Evolutionary conservation across 192 early-diverging fungal genomes (phyloP).

Genomic region (Cladochytrium replicatum): DNA sequence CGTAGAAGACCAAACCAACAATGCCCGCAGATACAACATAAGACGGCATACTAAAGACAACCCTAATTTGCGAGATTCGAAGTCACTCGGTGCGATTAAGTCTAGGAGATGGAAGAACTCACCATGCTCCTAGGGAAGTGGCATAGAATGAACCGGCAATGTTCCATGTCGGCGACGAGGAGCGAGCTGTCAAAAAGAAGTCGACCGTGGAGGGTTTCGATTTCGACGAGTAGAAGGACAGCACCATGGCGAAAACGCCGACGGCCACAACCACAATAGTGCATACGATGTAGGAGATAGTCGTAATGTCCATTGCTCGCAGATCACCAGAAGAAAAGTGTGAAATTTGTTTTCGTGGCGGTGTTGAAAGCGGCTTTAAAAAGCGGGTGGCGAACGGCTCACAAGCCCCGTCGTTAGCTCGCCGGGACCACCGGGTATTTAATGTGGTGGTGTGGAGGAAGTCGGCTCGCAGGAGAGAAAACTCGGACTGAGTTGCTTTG

Average conservation of each 20-base stretch:
- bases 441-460: too few relatives aligned
- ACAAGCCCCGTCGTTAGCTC: too few relatives aligned
- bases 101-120: constrained; percentile 5
- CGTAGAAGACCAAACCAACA: constrained; percentile 27
- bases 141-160: constrained; percentile 34
- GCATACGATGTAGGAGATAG: not conserved
- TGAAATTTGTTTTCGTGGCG: not conserved
- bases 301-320: not conserved
- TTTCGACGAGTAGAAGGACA: not conserved
- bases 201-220: constrained; percentile 5
- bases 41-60: not conserved
- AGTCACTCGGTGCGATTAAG: not conserved
- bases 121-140: constrained; percentile 30
- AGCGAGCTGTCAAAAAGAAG: constrained; percentile 38
- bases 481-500: too few relatives aligned
- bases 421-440: too few relatives aligned
- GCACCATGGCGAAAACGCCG: not conserved
- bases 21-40: constrained; percentile 18
- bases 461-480: too few relatives aligned
- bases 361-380: too few relatives aligned
- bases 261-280: not conserved
- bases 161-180: constrained; percentile 15
- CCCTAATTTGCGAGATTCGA: not conserved
- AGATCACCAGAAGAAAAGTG: not conserved
- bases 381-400: too few relatives aligned